Conservation (phyloP, 1,139 yeast genomes). For the Eremothecium sinecaudum region DNA sequence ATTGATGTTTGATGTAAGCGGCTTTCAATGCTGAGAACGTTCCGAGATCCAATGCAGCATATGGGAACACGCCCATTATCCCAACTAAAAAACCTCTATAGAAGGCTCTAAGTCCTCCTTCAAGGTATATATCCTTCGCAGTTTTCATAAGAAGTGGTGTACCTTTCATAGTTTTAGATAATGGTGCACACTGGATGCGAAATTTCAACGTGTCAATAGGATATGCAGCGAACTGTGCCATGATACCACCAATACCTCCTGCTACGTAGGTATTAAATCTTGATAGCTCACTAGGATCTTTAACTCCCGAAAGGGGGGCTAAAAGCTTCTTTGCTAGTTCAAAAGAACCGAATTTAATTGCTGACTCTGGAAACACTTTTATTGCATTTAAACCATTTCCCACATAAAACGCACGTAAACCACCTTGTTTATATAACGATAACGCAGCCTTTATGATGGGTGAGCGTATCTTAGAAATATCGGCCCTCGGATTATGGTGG, state of each 20-base stretch:
- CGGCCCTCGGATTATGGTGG: constrained; percentile 33
- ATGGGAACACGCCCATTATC: constrained; percentile 89
- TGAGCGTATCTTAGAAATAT: constrained; percentile 42
- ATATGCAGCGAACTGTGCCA: constrained; percentile 83
- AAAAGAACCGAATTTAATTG: constrained; percentile 94
- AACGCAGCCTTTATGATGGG: constrained; percentile 74
- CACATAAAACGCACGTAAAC: constrained; percentile 76
- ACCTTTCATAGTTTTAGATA: constrained; percentile 52
- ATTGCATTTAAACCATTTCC: constrained; percentile 92
- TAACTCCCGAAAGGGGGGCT: constrained; percentile 69
- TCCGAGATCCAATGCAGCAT: constrained; percentile 92
- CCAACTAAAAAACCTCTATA: constrained; percentile 87
- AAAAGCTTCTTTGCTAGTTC: constrained; percentile 74
- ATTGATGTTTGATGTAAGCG: constrained; percentile 59
- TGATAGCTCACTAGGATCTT: constrained; percentile 64
- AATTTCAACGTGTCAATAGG: constrained; percentile 95
- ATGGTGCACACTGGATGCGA: constrained; percentile 67
- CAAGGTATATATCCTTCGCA: constrained; percentile 64
- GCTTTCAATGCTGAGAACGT: constrained; percentile 81
- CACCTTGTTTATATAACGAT: constrained; percentile 81
- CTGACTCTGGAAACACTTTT: constrained; percentile 94
- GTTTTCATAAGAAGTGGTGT: constrained; percentile 53
- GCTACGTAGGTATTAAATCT: constrained; percentile 74
- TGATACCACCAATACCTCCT: constrained; percentile 94
- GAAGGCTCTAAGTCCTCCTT: constrained; percentile 70